Conservation (phyloP, 352 stramenopile species). For the Pythium pectinolyticum region DNA sequence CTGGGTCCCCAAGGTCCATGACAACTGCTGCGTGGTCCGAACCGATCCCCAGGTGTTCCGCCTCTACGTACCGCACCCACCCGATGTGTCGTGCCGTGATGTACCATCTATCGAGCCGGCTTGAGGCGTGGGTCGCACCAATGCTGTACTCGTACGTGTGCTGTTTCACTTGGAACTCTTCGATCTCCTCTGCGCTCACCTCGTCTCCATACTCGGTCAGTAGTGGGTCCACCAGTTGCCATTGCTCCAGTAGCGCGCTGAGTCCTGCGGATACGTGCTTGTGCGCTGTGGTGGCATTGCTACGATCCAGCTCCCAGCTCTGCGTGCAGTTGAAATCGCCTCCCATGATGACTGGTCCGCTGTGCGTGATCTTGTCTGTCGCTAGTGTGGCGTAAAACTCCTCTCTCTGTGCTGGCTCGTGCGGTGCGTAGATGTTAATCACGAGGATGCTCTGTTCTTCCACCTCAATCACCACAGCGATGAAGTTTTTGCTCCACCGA, state of each 20-base stretch:
- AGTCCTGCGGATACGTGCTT: background rate
- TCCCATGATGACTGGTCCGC: background rate
- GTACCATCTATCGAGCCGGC: conserved; percentile 8
- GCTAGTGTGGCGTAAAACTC: background rate
- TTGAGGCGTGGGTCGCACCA: background rate
- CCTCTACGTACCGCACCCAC: background rate
- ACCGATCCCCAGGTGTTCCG: background rate
- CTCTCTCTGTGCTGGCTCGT: background rate
- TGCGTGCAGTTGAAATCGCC: conserved; percentile 8
- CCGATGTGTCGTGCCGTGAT: background rate
- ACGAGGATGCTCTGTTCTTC: background rate
- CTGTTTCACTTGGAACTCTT: background rate
- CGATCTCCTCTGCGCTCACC: background rate
- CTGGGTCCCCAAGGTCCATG: no score
- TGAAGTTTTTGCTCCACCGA: background rate
- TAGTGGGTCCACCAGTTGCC: background rate
- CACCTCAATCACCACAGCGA: background rate
- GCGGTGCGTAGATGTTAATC: conserved; percentile 2
- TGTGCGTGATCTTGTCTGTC: background rate
- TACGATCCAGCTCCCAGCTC: background rate
- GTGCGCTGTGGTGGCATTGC: background rate
- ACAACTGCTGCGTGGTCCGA: conserved; percentile 9
- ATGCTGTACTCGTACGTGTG: conserved; percentile 5
- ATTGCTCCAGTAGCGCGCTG: background rate
- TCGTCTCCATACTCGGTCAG: background rate